Percentiles rank a stretch among this genome's conserved stretches.
Conservation (phyloP, 768 basidiomycete species). For the Pisolithus tinctorius region DNA sequence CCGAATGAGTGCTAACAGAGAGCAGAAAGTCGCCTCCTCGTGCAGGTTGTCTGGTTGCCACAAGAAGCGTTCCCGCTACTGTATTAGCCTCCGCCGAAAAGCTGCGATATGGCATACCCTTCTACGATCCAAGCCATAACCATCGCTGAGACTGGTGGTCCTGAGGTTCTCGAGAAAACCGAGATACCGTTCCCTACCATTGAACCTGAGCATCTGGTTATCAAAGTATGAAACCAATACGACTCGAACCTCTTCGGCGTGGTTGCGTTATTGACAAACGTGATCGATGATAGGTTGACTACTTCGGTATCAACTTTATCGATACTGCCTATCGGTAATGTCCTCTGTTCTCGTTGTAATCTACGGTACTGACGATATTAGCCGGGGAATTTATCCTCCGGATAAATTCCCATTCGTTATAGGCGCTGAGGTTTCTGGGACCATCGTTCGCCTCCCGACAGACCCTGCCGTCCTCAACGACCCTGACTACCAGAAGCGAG, state of each 20-base stretch:
- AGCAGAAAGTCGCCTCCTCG: no score
- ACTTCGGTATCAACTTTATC: conserved; percentile 81
- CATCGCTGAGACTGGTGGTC: conserved; percentile 65
- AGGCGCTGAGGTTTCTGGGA: conserved; percentile 77
- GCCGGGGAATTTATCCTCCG: conserved; percentile 58
- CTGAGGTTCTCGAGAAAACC: conserved; percentile 70
- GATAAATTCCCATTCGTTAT: conserved; percentile 56
- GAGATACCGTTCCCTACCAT: conserved; percentile 61
- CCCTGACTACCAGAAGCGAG: conserved; percentile 55
- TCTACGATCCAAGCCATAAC: conserved; percentile 63
- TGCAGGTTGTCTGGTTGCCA: no score
- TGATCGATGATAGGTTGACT: conserved; percentile 49
- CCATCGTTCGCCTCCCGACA: conserved; percentile 66
- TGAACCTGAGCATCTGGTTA: conserved; percentile 51
- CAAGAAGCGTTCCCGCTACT: conserved; percentile 8
- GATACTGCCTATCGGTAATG: conserved; percentile 73
- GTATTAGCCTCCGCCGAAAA: conserved; percentile 25
- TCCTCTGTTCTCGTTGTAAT: background rate
- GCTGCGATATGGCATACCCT: conserved; percentile 44
- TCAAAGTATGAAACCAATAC: conserved; percentile 20
- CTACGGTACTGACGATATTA: conserved; percentile 18
- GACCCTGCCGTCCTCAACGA: conserved; percentile 54
- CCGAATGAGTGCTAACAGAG: no score
- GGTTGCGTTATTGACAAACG: background rate
- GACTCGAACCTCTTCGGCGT: background rate